These are phyloP conservation scores for Pythium monospermum DNA, from an alignment of 352 stramenopile species.

Conservation along the genomic window DNA sequence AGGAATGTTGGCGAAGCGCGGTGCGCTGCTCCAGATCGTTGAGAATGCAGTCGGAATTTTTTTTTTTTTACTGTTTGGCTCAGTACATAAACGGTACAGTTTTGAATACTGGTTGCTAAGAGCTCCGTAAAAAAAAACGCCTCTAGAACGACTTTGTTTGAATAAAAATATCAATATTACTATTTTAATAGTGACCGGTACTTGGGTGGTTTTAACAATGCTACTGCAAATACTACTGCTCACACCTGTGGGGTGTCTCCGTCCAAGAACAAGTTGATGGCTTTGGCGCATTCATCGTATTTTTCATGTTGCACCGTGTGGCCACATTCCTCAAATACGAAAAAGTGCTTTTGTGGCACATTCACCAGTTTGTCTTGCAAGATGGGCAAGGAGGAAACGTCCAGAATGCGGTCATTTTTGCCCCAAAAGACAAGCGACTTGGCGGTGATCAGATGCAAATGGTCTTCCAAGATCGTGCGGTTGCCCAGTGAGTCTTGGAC, in stretches of 20 bases:
- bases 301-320: constrained; percentile 73
- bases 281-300: constrained; percentile 39
- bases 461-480: constrained; percentile 54
- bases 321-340: constrained; percentile 59
- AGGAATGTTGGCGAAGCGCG: too few relatives aligned
- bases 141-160: too few relatives aligned
- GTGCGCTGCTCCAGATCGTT: too few relatives aligned
- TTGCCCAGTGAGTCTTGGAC: constrained; percentile 46
- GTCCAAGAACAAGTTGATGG: constrained; percentile 59
- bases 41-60: too few relatives aligned
- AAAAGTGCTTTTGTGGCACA: constrained; percentile 28
- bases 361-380: constrained; percentile 42
- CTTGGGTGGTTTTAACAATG: too few relatives aligned
- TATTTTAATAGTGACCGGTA: too few relatives aligned
- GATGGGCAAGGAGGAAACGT: constrained; percentile 61
- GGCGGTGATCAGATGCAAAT: constrained; percentile 45
- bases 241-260: constrained; percentile 4
- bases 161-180: too few relatives aligned
- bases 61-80: too few relatives aligned
- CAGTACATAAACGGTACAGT: too few relatives aligned
- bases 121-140: too few relatives aligned
- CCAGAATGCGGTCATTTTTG: constrained; percentile 61
- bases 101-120: too few relatives aligned
- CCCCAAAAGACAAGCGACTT: constrained; percentile 70
- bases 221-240: too few relatives aligned